These are phyloP conservation scores for Pyrenophora graminea DNA, from an alignment of 2,329 filamentous ascomycete genomes.

Conservation along the genomic window DNA sequence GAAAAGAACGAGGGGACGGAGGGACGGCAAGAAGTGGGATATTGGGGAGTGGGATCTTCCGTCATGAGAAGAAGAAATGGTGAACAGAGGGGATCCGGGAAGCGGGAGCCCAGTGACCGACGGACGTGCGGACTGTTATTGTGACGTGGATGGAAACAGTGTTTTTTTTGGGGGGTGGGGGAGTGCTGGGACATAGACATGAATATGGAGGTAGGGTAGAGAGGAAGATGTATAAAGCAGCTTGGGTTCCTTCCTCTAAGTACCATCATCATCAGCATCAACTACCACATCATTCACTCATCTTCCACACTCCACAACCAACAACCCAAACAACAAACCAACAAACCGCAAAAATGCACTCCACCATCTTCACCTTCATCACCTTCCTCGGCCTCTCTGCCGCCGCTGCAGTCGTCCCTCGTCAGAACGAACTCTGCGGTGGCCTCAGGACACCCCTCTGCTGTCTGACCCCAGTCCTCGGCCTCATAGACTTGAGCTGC, in stretches of 20 bases:
- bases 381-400: constrained; percentile 18
- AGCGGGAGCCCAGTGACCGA: no score
- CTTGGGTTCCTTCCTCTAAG: no score
- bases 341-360: constrained; percentile 17
- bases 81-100: no score
- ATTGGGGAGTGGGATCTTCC: no score
- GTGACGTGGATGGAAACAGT: no score
- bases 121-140: no score
- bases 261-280: not conserved
- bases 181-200: no score
- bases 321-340: not conserved
- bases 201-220: no score
- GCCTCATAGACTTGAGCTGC: constrained; percentile 24
- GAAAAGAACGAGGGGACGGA: no score
- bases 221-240: not conserved
- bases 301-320: not conserved
- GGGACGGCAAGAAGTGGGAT: no score
- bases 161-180: no score
- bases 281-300: not conserved
- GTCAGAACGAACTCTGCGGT: constrained; percentile 20
- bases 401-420: constrained; percentile 15
- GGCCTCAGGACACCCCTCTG: constrained; percentile 17
- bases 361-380: constrained; percentile 14
- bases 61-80: no score
- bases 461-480: constrained; percentile 24